phyloP scores from a whole-genome alignment of 2,329 filamentous ascomycete species.

The Hypoxylon sp. region DNA sequence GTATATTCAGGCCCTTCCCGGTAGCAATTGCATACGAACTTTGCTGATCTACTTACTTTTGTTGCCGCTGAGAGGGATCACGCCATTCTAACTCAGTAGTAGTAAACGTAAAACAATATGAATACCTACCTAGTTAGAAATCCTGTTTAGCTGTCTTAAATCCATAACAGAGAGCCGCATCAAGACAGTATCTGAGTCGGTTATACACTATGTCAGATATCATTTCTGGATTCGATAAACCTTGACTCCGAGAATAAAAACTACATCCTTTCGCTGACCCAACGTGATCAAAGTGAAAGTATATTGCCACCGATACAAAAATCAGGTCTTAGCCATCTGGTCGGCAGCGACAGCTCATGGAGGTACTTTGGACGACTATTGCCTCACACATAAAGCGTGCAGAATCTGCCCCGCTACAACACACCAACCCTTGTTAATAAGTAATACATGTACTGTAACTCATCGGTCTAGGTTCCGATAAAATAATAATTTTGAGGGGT shows the following conservation, averaged over 20 bases:
- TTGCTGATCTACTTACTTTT: too few relatives aligned
- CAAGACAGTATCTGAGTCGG: background rate
- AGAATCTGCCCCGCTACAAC: too few relatives aligned
- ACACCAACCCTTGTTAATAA: background rate
- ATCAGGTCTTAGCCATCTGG: too few relatives aligned
- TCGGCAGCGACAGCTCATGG: too few relatives aligned
- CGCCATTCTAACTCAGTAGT: background rate
- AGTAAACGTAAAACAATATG: background rate
- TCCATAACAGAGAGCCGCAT: background rate
- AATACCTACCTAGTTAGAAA: background rate
- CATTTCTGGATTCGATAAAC: background rate
- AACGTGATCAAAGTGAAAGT: too few relatives aligned
- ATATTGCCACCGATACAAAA: too few relatives aligned
- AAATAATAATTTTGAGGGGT: background rate
- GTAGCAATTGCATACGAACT: background rate
- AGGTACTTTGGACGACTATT: too few relatives aligned
- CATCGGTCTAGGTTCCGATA: background rate
- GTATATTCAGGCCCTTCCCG: background rate
- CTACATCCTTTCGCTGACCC: too few relatives aligned
- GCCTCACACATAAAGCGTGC: too few relatives aligned
- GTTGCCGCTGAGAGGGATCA: background rate
- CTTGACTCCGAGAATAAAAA: too few relatives aligned
- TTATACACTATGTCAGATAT: background rate
- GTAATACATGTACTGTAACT: too few relatives aligned
- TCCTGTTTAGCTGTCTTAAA: background rate